Base-by-base conservation (phyloP, 75 land plant genomes). In the Pseudotsuga menziesii region DNA sequence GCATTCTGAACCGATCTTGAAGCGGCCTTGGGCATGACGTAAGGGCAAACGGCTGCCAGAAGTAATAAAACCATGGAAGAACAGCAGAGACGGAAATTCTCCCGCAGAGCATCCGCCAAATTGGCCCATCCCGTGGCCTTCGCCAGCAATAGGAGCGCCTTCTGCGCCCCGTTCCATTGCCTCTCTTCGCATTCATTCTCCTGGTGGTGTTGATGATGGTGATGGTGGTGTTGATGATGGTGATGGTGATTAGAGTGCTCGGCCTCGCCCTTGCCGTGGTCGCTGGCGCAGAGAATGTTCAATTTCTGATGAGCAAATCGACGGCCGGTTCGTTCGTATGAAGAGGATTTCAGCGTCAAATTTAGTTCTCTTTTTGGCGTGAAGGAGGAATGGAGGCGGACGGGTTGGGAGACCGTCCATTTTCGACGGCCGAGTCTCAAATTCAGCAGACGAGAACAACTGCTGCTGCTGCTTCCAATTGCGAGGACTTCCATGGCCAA, bases 51-150 rank as follows among this genome's bases (percentile, higher is more conserved):
- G 3, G 90, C 93, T 12, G 93, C 99, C 59, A 86, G 69, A 14
- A 97, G 80, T 58, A 97, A 85, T 69, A 97, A 78, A 23, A 58
- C 92, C 71, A 85, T 79, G 4, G 99, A 87, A 54, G 80, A 82
- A 84, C 92, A 97, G 78, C 98, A 94, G 20, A 91, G 83, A 75
- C 83, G 82, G 56, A 97, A 73, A 70, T 94, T 85, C 71, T 94
- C 95, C 69, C 99, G 79, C 73, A 93, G 76, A 48, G 76, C 77
- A 76, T 91, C 86, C 27, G 99, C 99, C 80, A 97, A 75, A 26
- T 83, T 79, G 6, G 83, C 78, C 90, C 97, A 85, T 63, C 93
- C 85, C 5, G 78, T 76, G 17, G 82, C 88, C 76, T 80, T 82
- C 7, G 98, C 91, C 48, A 93, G 79, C 5, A 61, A 63, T 23